A percentile compares a stretch with the other conserved stretches of the same genome.
Conservation (phyloP, 345 rosid genomes). For the Pugionium dolabratum region DNA sequence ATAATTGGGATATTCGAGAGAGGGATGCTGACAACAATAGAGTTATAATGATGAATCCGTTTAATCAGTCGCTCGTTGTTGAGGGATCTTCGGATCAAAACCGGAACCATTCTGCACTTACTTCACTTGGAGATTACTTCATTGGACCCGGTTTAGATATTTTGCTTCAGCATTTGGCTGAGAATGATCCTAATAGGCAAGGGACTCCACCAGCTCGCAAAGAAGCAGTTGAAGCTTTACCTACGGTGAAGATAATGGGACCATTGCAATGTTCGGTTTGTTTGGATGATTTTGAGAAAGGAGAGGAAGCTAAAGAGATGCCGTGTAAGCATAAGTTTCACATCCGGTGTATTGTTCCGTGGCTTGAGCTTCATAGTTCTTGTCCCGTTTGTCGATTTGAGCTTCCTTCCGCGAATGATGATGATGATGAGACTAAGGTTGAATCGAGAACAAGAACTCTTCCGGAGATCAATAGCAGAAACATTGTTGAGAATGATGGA, state of each 20-base stretch:
- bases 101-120: slow-evolving; percentile 48
- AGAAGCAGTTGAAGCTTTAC: slow-evolving; percentile 76
- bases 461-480: not conserved
- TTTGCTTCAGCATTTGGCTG: slow-evolving; percentile 85
- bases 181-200: slow-evolving; percentile 78
- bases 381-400: slow-evolving; percentile 88
- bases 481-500: slow-evolving; percentile 34
- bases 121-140: slow-evolving; percentile 84
- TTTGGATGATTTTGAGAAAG: slow-evolving; percentile 78
- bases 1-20: slow-evolving; percentile 44
- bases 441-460: slow-evolving; percentile 37
- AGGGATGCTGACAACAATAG: slow-evolving; percentile 44
- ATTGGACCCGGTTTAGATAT: slow-evolving; percentile 81
- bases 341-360: slow-evolving; percentile 64
- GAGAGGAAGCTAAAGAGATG: slow-evolving; percentile 72
- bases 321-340: slow-evolving; percentile 96
- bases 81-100: slow-evolving; percentile 36
- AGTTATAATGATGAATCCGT: slow-evolving; percentile 65
- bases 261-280: slow-evolving; percentile 74
- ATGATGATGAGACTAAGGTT: slow-evolving; percentile 64
- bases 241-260: slow-evolving; percentile 57
- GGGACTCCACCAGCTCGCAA: slow-evolving; percentile 91
- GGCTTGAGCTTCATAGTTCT: slow-evolving; percentile 92
- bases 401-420: slow-evolving; percentile 52
- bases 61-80: slow-evolving; percentile 53